Evolutionary conservation across 148 eudicot genomes (phyloP).

Genomic region (Polygonum aviculare): DNA sequence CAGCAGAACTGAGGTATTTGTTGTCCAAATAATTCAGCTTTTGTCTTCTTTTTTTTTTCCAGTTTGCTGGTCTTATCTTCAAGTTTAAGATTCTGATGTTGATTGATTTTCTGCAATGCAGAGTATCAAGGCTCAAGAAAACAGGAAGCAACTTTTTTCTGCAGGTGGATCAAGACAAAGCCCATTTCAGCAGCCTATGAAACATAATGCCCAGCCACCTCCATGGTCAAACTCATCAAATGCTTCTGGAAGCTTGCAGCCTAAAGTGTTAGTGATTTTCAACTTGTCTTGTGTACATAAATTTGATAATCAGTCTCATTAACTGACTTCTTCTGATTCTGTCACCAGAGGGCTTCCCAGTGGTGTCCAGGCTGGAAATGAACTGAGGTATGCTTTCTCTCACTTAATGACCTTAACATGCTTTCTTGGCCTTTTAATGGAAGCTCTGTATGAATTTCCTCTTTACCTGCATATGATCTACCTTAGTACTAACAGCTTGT

Average conservation of each 20-base stretch:
- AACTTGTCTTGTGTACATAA: not conserved
- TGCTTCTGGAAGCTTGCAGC: slow-evolving; percentile 35
- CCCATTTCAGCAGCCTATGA: slow-evolving; percentile 47
- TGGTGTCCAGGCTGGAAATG: slow-evolving; percentile 52
- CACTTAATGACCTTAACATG: not conserved
- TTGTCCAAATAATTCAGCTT: not conserved
- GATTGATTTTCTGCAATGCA: slow-evolving; percentile 11
- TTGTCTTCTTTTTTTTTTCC: not conserved
- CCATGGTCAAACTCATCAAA: slow-evolving; percentile 62
- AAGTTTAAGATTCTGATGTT: not conserved
- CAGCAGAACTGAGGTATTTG: slow-evolving; percentile 59
- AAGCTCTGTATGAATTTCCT: not conserved
- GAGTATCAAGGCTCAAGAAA: slow-evolving; percentile 85
- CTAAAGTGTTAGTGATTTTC: slow-evolving; percentile 29
- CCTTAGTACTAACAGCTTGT: slow-evolving; percentile 3
- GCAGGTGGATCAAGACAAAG: slow-evolving; percentile 50
- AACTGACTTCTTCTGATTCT: slow-evolving; percentile 15
- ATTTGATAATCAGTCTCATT: slow-evolving; percentile 6
- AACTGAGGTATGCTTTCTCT: slow-evolving; percentile 48
- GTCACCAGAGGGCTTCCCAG: slow-evolving; percentile 36
- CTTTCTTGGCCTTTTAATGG: not conserved
- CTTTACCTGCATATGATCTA: not conserved
- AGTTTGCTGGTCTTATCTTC: not conserved
- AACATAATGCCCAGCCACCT: slow-evolving; percentile 54
- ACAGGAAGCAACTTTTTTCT: slow-evolving; percentile 69